Evolutionary conservation across 108 stramenopile genomes (phyloP), one percentile per base, ranked within the genome.

Genomic region (Thalassiosira profunda): DNA sequence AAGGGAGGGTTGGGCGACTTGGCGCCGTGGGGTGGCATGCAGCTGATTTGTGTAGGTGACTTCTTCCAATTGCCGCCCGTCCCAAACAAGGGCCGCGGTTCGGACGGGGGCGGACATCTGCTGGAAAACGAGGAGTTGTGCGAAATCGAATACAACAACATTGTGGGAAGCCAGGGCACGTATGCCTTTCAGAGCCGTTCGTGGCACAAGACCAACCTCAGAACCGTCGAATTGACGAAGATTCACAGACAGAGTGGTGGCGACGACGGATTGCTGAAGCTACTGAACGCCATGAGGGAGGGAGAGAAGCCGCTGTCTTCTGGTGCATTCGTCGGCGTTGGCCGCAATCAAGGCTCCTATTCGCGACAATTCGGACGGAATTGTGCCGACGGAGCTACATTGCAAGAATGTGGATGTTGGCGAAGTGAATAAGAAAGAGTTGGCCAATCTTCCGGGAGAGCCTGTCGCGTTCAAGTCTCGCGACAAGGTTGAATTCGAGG

Each of bases 1-100:
- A 20, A 71, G 11, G 12, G 33, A 35, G 78, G 78, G 3, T 42
- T 79, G 8, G 66, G 78, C 1, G 42, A 53, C 25, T 38, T 74
- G 14, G 52, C 72, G 12, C 74, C 93, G n/a, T 94, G 86, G 44
- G 93, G 90, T 26, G 93, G 93, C 29, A 11, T 94, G 33, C 85
- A 92, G 71, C 36, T 94, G 31, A 62, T 94, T 20, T 48, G 89
- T 34, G 73, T 82, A 21, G 93, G 93, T 15, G 93, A 94, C 33
- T 94, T 94, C 46, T 88, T 83, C 61, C 91, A 92, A 62, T 85
- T 94, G 0, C 88, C 91, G 10, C 93, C 93, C 7, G 66, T 92
- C 4, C 44, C 72, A 2, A 60, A 29, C 10, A 18, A 74, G 82
- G 26, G 84, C 87, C 42, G 86, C 86, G 3, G n/a, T 46, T n/a